Evolutionary conservation across 352 stramenopile species (phyloP).

Genomic region (Vaucheria bursata): DNA sequence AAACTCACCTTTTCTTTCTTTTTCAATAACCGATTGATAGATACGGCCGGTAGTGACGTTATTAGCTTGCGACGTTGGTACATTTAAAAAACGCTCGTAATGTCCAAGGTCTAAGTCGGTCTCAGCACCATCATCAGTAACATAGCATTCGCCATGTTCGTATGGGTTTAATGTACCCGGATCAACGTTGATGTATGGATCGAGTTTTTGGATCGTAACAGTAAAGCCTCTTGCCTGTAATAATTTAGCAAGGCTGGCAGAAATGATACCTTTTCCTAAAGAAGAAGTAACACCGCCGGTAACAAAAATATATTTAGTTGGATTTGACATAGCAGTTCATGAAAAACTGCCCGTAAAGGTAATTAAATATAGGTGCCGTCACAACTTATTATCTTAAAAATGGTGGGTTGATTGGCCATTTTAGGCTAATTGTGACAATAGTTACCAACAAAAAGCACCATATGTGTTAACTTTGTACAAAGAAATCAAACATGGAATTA

Average conservation of each 20-base stretch:
- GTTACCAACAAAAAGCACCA: too few species aligned
- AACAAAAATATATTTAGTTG: slow-evolving; percentile 92
- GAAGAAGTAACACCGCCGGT: slow-evolving; percentile 94
- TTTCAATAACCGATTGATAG: slow-evolving; percentile 88
- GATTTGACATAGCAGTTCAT: not conserved
- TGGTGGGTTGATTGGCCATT: too few species aligned
- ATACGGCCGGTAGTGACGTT: slow-evolving; percentile 93
- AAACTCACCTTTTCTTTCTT: slow-evolving; percentile 92
- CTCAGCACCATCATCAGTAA: slow-evolving; percentile 95
- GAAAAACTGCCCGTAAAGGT: too few species aligned
- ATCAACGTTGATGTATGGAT: slow-evolving; percentile 92
- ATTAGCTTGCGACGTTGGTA: slow-evolving; percentile 68
- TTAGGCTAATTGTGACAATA: too few species aligned
- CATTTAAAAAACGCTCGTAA: slow-evolving; percentile 87
- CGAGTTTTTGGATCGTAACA: slow-evolving; percentile 97
- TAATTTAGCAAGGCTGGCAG: slow-evolving; percentile 94
- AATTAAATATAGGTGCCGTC: too few species aligned
- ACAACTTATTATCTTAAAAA: too few species aligned
- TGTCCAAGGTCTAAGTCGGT: slow-evolving; percentile 94
- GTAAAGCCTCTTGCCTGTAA: slow-evolving; percentile 86
- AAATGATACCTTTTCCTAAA: slow-evolving; percentile 97
- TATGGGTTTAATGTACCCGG: slow-evolving; percentile 94
- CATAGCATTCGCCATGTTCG: slow-evolving; percentile 89
- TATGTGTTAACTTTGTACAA: too few species aligned
- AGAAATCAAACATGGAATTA: too few species aligned